Percentiles rank a stretch among this genome's conserved stretches.
phyloP scores from a whole-genome alignment of 2,329 filamentous ascomycete species.

The Fusarium succisae region DNA sequence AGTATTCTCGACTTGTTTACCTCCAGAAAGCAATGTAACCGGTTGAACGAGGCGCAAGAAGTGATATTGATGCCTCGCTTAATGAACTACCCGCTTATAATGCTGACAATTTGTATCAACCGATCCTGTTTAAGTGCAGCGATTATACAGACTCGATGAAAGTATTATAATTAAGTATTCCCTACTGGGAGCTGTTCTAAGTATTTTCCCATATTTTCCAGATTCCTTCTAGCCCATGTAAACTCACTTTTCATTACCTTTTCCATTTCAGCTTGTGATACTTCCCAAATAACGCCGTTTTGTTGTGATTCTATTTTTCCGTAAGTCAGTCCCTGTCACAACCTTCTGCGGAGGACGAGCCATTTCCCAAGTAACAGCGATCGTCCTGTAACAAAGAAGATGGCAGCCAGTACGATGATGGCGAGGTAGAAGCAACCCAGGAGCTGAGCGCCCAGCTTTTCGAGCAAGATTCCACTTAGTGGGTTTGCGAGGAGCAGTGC shows the following conservation, averaged over 20 bases:
- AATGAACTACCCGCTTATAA: background rate
- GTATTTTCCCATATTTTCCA: too few relatives aligned
- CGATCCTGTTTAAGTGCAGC: rapidly evolving
- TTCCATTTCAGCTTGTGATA: rapidly evolving
- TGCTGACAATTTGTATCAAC: background rate
- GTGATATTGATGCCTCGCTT: rapidly evolving
- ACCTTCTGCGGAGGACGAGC: background rate
- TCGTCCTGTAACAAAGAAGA: conserved; percentile 38
- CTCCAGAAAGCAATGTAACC: background rate
- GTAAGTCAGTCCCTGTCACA: background rate
- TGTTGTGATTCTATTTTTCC: background rate
- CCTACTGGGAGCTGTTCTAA: background rate
- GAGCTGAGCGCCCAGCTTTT: conserved; percentile 52
- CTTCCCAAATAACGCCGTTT: too few relatives aligned
- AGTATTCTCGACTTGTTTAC: too few relatives aligned
- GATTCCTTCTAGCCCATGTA: too few relatives aligned
- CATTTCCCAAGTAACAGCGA: conserved; percentile 9
- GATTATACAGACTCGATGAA: too few relatives aligned
- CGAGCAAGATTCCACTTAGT: conserved; percentile 54
- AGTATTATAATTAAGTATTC: background rate
- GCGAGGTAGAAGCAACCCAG: conserved; percentile 57
- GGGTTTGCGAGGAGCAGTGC: conserved; percentile 56
- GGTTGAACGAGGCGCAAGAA: background rate
- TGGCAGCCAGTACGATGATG: conserved; percentile 48
- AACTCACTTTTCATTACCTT: background rate